Base-by-base conservation (phyloP, 108 stramenopile species). In the Parietichytrium sp. region DNA sequence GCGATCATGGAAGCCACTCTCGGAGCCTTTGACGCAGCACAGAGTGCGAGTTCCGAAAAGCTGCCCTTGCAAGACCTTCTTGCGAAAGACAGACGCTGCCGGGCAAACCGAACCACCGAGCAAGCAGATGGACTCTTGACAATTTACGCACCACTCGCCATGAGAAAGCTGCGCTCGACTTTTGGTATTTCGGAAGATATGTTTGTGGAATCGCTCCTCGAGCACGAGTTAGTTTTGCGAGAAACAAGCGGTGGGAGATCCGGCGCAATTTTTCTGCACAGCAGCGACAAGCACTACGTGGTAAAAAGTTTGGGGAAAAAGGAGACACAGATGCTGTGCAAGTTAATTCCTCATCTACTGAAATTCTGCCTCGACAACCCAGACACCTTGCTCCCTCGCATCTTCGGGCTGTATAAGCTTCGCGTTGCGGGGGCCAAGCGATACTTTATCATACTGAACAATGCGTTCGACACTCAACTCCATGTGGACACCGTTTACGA, bases 141-240 rank as follows among this genome's bases (percentile, higher is more conserved):
- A 38, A 27, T 72, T 0, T 72, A 72, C 20, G 61, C 61, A 0
- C 61, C 61, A 12, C 20, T 72, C 23, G 61, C 61, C 23, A 72
- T 72, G 61, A 16, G 42, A 15, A 47, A 27, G 33, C 61, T 72
- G 8, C 61, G 61, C 33, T 33, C 61, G 33, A 33, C 36, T 42
- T 72, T 72, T 72, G 61, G 61, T 2, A 72, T 72, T 27, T 33
- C 33, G 23, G 61, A 72, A 20, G 61, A 72, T 2, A 29, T 84
- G 23, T 81, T 84, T 13, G 29, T 51, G 29, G 49, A 50, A 18
- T 80, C 52, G 29, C 52, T 79, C 50, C 45, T 72, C 20, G 61
- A 72, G 61, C 61, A 72, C 61, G 61, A 72, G 61, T 42, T 72
- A n/a, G 20, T 45, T n/a, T 23, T 45, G 42, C 61, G 61, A 6